Percentiles rank a stretch among this genome's conserved stretches.
Evolutionary conservation across 139 green algal species (phyloP).

Genomic region (Picochlorum sp.): DNA sequence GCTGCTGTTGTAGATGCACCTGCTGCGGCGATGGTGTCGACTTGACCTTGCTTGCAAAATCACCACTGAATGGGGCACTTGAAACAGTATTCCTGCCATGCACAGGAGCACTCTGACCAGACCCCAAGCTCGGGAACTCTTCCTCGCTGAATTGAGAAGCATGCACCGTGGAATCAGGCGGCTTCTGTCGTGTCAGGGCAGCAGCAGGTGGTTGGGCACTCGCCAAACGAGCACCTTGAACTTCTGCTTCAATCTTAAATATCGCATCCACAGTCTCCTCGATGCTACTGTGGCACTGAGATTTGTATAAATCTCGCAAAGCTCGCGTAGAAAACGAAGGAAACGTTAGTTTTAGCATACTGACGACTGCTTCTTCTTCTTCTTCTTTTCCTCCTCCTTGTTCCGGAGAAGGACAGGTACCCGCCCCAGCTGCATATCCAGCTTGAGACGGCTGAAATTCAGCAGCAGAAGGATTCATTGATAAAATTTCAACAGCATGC

Average conservation of each 20-base stretch:
- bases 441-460: background rate
- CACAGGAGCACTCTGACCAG: background rate
- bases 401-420: background rate
- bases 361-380: slow-evolving; percentile 17
- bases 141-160: slow-evolving; percentile 1
- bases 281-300: slow-evolving; percentile 19
- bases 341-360: slow-evolving; percentile 35
- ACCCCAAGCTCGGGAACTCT: slow-evolving; percentile 32
- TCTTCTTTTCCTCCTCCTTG: background rate
- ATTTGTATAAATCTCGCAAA: slow-evolving; percentile 14
- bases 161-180: too few species aligned
- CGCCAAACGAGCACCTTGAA: slow-evolving; percentile 14
- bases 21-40: background rate
- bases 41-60: slow-evolving; percentile 7
- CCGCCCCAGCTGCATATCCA: background rate
- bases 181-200: too few species aligned
- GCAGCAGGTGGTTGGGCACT: too few species aligned
- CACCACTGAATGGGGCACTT: background rate
- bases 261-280: slow-evolving; percentile 28
- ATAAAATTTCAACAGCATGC: too few species aligned
- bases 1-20: too few species aligned
- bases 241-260: slow-evolving; percentile 26
- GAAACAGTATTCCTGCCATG: background rate
- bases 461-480: too few species aligned
- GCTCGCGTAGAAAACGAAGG: slow-evolving; percentile 17